phyloP scores from a whole-genome alignment of 176 grass and related monocot genomes.

The Hyparrhenia diplandra region DNA sequence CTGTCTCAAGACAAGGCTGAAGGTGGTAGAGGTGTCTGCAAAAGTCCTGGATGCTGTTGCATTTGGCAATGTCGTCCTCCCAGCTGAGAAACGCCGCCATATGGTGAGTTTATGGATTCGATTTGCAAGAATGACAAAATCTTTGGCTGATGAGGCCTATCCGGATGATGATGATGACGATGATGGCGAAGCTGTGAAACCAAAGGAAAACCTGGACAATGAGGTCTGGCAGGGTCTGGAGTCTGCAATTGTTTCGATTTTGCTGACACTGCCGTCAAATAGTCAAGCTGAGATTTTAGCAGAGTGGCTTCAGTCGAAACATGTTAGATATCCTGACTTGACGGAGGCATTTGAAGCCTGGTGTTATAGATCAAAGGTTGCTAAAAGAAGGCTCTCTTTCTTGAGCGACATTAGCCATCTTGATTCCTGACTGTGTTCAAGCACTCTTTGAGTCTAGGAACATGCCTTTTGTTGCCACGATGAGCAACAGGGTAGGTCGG shows the following conservation, averaged over 20 bases:
- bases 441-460: background rate
- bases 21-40: slow-evolving; percentile 67
- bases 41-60: slow-evolving; percentile 68
- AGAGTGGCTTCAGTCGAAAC: slow-evolving; percentile 59
- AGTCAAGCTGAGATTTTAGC: slow-evolving; percentile 67
- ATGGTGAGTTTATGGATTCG: slow-evolving; percentile 65
- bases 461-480: background rate
- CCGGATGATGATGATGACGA: background rate
- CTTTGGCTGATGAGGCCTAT: slow-evolving; percentile 26
- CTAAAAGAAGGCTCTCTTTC: slow-evolving; percentile 45
- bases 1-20: slow-evolving; percentile 42
- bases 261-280: slow-evolving; percentile 68
- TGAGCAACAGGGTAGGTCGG: background rate
- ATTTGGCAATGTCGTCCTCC: slow-evolving; percentile 62
- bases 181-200: background rate
- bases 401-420: background rate
- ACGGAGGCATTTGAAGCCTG: slow-evolving; percentile 81
- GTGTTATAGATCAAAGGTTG: slow-evolving; percentile 84
- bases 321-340: slow-evolving; percentile 65
- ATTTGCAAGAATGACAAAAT: slow-evolving; percentile 42
- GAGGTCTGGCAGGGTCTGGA: slow-evolving; percentile 75
- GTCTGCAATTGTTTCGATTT: slow-evolving; percentile 54
- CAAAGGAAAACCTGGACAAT: slow-evolving; percentile 32
- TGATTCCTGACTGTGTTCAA: slow-evolving; percentile 1
- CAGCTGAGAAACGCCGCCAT: slow-evolving; percentile 35